Conservation (phyloP, 2,329 filamentous ascomycete genomes). For the Monilinia laxa region DNA sequence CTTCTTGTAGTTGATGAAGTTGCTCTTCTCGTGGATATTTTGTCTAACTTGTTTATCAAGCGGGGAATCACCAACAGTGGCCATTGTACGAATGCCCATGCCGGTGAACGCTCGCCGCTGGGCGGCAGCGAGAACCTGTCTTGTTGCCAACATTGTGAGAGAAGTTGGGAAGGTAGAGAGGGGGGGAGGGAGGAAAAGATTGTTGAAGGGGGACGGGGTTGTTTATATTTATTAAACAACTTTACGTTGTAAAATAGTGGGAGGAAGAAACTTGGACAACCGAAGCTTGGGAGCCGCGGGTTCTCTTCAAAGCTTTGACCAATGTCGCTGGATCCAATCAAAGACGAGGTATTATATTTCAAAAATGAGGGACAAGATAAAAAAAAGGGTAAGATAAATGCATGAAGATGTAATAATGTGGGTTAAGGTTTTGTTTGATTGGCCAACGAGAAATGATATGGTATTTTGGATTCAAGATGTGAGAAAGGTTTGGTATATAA, state of each 20-base stretch:
- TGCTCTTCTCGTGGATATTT: conserved; percentile 92
- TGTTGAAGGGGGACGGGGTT: neutral
- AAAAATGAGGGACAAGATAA: neutral
- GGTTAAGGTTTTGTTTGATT: neutral
- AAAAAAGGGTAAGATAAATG: neutral
- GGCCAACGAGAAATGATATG: too few species aligned
- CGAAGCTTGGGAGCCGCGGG: conserved; percentile 15
- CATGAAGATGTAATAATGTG: neutral
- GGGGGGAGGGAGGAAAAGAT: conserved; percentile 30
- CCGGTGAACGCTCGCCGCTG: conserved; percentile 60
- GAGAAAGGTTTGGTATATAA: neutral
- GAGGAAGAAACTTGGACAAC: conserved; percentile 20
- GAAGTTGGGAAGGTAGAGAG: conserved; percentile 24
- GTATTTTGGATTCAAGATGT: too few species aligned
- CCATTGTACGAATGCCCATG: conserved; percentile 69
- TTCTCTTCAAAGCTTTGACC: conserved; percentile 17
- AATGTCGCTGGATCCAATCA: neutral
- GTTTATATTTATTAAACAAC: conserved; percentile 14
- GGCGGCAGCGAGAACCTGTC: conserved; percentile 67
- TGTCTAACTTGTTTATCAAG: conserved; percentile 96
- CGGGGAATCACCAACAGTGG: conserved; percentile 80
- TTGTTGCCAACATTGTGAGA: conserved; percentile 66
- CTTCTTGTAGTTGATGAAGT: conserved; percentile 99
- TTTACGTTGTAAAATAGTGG: conserved; percentile 18
- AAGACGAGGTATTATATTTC: neutral